phyloP scores from a whole-genome alignment of 2,329 filamentous ascomycete species.

The Arthrobotrys musiformis region DNA sequence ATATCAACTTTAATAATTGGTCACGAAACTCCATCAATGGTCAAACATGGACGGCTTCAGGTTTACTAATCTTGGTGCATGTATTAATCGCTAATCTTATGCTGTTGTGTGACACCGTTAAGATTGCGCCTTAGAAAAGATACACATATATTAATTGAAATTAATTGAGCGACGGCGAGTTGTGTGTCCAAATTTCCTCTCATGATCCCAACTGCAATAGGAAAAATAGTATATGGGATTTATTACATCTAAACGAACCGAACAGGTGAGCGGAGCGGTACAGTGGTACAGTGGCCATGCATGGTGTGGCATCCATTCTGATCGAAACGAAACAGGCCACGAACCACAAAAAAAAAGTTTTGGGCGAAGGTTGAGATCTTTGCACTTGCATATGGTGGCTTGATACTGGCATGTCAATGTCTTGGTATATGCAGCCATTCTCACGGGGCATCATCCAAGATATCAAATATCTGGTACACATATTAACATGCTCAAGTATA shows the following conservation, averaged over 20 bases:
- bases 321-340: conserved; percentile 33
- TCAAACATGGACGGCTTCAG: not conserved
- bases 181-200: conserved; percentile 4
- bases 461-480: not conserved
- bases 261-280: conserved; percentile 24
- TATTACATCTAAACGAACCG: conserved; percentile 3
- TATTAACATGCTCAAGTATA: not conserved
- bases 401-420: conserved; percentile 12
- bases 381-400: conserved; percentile 4
- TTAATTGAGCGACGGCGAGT: not conserved
- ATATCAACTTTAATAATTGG: conserved; percentile 18
- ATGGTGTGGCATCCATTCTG: conserved; percentile 36
- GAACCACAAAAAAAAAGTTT: not conserved
- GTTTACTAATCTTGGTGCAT: conserved; percentile 30
- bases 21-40: not conserved
- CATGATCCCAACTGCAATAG: conserved; percentile 23
- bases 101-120: conserved; percentile 38
- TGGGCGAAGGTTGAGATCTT: not conserved
- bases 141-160: conserved; percentile 5
- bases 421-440: conserved; percentile 22
- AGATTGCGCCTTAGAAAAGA: conserved; percentile 21
- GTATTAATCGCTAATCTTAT: conserved; percentile 50
- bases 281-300: too few relatives aligned
- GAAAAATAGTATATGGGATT: not conserved
- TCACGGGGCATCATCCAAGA: not conserved